Base-by-base conservation (phyloP, 352 stramenopile species). In the Globisporangium carolinianum region DNA sequence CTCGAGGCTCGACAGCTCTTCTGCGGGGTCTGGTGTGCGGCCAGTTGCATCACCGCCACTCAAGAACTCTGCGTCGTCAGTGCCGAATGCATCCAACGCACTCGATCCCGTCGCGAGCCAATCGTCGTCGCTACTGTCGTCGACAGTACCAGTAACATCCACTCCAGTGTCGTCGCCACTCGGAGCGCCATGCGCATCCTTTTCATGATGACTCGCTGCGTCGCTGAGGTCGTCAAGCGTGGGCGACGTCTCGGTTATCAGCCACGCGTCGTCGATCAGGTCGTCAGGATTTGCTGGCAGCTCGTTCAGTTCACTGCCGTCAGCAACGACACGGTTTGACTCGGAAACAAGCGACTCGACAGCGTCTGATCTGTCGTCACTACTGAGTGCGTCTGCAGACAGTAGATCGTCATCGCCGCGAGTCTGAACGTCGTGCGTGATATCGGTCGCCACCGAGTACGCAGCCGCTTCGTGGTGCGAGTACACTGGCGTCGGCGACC, bases 341-440 rank as follows among this genome's bases (percentile, higher is more conserved):
- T 47, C 54, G 17, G 24, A 11, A 5, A 17, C 7, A 9, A 47
- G 14, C 10, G 45, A 17, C 37, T 39, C 53, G 32, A 18, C 12
- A 32, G 4, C 32, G 38, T 15, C 12, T 32, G 2, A 32, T 32
- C 24, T 32, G 24, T 32, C 24, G 24, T 32, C 24, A 32, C 1
- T 32, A 32, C 24, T 32, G 24, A 32, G 24, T 32, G 24, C 24
- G 24, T 32, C 24, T 32, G 24, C 2, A 32, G 24, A 3, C 24
- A 32, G 24, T 32, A 32, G 24, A 32, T 32, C 24, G 24, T 32
- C 57, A 39, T 50, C 50, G 17, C 11, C 14, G 14, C 5, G 4
- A n/a, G 15, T 17, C 53, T 83, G 69, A 60, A 77, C 77, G 47
- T 85, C 71, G 54, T 79, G 63, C 0, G 76, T 82, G 32, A 85